phyloP scores from a whole-genome alignment of 352 stramenopile genomes.

The Thalassiosira mediterranea region DNA sequence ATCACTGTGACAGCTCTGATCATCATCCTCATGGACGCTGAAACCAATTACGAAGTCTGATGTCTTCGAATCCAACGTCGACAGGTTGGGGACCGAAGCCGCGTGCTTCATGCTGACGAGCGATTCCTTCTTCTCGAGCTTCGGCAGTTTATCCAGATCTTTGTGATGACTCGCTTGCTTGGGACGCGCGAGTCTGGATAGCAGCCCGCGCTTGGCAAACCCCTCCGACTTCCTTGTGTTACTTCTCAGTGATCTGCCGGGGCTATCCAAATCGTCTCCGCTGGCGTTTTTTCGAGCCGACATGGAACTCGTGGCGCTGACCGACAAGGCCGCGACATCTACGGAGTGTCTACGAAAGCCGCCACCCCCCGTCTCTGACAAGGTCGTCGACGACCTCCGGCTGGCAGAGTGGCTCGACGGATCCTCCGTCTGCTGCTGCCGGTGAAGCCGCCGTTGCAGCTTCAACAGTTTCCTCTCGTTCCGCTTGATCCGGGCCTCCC shows the following conservation, averaged over 20 bases:
- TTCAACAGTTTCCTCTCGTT: slow-evolving; percentile 70
- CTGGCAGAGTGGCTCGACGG: no score
- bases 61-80: no score
- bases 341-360: slow-evolving; percentile 10
- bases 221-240: no score
- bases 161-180: slow-evolving; percentile 26
- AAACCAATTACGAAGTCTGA: no score
- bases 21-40: no score
- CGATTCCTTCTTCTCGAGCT: slow-evolving; percentile 18
- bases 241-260: no score
- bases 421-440: slow-evolving; percentile 54
- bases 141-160: slow-evolving; percentile 30
- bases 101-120: slow-evolving; percentile 28
- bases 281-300: no score
- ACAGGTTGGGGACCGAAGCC: slow-evolving; percentile 36
- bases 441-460: slow-evolving; percentile 65
- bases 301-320: background rate
- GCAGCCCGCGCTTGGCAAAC: slow-evolving; percentile 25
- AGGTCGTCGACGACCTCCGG: slow-evolving; percentile 13
- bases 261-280: background rate
- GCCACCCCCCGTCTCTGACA: slow-evolving; percentile 1
- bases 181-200: slow-evolving; percentile 35
- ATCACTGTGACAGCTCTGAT: no score
- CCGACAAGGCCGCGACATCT: background rate
- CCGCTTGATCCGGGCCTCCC: slow-evolving; percentile 37